Base-by-base conservation (phyloP, 208 protist species). In the Borovskyia barvae region DNA sequence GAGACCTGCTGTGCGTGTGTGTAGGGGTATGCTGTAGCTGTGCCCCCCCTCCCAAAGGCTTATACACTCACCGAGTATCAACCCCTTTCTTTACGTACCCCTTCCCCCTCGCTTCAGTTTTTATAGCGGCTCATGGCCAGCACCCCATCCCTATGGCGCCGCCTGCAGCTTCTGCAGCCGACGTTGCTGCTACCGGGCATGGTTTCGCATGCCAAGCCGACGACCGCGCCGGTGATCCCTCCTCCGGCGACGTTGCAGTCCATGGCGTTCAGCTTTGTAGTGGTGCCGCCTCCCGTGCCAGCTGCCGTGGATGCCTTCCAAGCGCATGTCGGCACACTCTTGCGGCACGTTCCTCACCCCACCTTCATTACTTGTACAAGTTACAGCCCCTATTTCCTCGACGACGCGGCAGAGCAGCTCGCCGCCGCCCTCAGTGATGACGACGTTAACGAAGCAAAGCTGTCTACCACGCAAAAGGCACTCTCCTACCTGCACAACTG, bases 271-370 rank as follows among this genome's bases (percentile, higher is more conserved):
- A 74, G 72, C 56, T 74, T 71, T 20, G 65, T 60, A 0, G 72
- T 79, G n/a, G 72, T 79, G 15, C 72, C 72, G 6, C 72, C 72
- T 11, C 72, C 72, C 1, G 72, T 66, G 6, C 72, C 72, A 19
- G 58, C 72, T 3, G 72, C 72, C 20, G 55, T 39, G 0, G 2
- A 51, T 1, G 43, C 26, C 45, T 79, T 79, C 19, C 47, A 74
- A 29, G 1, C 66, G 9, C 72, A 79, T 58, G 19, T 79, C 12
- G 11, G 26, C 30, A 39, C 64, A 2, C 46, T 79, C 28, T 49
- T 74, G 19, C 14, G 39, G 2, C 47, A 56, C 47, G 58, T 79
- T 0, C 66, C 50, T 9, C 72, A 64, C 8, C 72, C 67, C 1
- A 36, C 26, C 19, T 74, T 79, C 22, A 14, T 79, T 9, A 79